Conservation (phyloP, 305 asterid species). For the Striga hermonthica region DNA sequence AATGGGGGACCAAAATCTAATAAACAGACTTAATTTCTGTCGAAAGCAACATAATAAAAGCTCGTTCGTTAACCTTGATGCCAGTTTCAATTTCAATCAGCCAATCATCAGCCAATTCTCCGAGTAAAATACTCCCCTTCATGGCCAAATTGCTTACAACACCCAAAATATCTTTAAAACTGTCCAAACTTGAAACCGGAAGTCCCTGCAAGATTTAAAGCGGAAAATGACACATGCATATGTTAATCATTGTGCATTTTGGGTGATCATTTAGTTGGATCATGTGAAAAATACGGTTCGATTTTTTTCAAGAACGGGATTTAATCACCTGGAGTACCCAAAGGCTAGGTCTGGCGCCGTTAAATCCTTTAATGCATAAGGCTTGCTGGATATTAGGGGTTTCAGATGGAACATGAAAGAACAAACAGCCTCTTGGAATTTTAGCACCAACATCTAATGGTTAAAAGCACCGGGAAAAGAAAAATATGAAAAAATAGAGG, state of each 20-base stretch:
- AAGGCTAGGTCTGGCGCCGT: conserved; percentile 72
- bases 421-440: conserved; percentile 71
- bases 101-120: conserved; percentile 64
- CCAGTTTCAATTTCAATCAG: conserved; percentile 47
- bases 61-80: conserved; percentile 43
- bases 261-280: neutral
- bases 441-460: conserved; percentile 71
- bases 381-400: conserved; percentile 52
- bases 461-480: conserved; percentile 6
- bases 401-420: conserved; percentile 62
- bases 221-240: conserved; percentile 9
- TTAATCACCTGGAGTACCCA: conserved; percentile 79
- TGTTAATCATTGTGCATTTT: no score
- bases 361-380: conserved; percentile 62
- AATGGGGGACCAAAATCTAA: neutral
- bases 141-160: conserved; percentile 56
- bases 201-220: conserved; percentile 50
- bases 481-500: conserved; percentile 6
- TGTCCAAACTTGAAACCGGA: conserved; percentile 53
- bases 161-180: conserved; percentile 51
- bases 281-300: neutral
- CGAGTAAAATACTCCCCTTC: conserved; percentile 65
- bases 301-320: neutral
- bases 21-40: no score
- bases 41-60: neutral